Conservation (phyloP, 2,329 filamentous ascomycete species). For the Phialemoniopsis sp. region DNA sequence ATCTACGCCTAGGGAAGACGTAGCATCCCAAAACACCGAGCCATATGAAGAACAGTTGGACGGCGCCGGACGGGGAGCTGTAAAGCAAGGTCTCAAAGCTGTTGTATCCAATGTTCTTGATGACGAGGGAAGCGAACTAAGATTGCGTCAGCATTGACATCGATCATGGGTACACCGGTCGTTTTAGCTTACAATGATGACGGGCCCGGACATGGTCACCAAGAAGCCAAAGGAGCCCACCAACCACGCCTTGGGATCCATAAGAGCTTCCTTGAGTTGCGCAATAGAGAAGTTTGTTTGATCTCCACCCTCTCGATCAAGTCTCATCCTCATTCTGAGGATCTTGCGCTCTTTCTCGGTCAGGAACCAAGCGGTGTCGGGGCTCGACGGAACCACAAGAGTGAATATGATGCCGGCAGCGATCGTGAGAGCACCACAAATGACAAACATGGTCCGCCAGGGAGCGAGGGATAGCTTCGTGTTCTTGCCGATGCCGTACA, state of each 20-base stretch:
- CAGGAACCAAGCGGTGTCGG: conserved; percentile 45
- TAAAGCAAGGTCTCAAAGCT: conserved; percentile 41
- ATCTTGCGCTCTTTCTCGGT: conserved; percentile 34
- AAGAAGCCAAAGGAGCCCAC: conserved; percentile 40
- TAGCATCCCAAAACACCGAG: conserved; percentile 32
- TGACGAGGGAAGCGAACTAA: conserved; percentile 44
- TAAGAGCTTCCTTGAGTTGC: conserved; percentile 38
- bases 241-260: conserved; percentile 38
- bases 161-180: background rate
- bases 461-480: conserved; percentile 27
- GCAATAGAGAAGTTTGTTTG: conserved; percentile 33
- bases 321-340: conserved; percentile 24
- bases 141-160: conserved; percentile 5
- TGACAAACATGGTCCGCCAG: conserved; percentile 43
- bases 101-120: conserved; percentile 38
- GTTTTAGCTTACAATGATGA: conserved; percentile 26
- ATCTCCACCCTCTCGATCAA: conserved; percentile 25
- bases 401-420: conserved; percentile 38
- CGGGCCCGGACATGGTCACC: conserved; percentile 39
- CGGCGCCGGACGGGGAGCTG: conserved; percentile 40
- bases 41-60: conserved; percentile 41
- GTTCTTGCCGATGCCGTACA: conserved; percentile 45
- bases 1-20: conserved; percentile 32
- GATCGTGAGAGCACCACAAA: conserved; percentile 42
- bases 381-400: conserved; percentile 39